Base-by-base conservation (phyloP, 2,329 filamentous ascomycete genomes). In the Colletotrichum musae region DNA sequence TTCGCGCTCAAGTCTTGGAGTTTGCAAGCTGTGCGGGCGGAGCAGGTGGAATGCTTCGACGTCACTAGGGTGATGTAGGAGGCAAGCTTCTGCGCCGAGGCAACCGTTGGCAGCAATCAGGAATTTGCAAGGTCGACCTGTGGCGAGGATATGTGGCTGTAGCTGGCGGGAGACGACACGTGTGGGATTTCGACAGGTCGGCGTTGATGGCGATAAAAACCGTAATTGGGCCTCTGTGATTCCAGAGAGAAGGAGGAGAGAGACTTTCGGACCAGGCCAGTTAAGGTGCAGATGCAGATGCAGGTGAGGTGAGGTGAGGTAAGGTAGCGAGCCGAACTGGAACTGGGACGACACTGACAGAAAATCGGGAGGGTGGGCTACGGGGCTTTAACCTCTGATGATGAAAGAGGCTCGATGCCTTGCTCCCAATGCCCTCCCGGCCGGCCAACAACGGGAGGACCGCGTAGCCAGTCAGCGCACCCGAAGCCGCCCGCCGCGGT, bases 281-380 rank as follows among this genome's bases (percentile, higher is more conserved):
- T 7, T 36, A 36, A 36, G 32, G 32, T 36, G 32, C 32, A 57
- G 36, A 26, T 10, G 15, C 10, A 32, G 47, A 21, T 52, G 56
- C 26, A 21, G 43, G 53, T 13, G 12, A 41, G 41, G 47, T 28
- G 32, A 41, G 41, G 60, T 32, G 51, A 36, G 36, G 51, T 47
- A 53, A 32, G 32, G 21, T 52, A 32, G 57, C 50, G 28, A 36
- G 47, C 39, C 26, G 57, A 62, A 51, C 50, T 26, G 58, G 41
- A 58, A 32, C 39, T 21, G 48, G 26, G 56, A 47, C 60, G 64
- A 36, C 32, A 12, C 32, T 36, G 60, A 59, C 48, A 64, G 71
- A 71, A 72, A 69, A 68, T 58, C 60, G 68, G 64, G 68, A 69
- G 68, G 68, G 64, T 70, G 71, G 70, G 68, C 58, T 71, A 71